Base-by-base conservation (phyloP, 805 yeast genomes). In the Vanderwaltozyma polyspora region DNA sequence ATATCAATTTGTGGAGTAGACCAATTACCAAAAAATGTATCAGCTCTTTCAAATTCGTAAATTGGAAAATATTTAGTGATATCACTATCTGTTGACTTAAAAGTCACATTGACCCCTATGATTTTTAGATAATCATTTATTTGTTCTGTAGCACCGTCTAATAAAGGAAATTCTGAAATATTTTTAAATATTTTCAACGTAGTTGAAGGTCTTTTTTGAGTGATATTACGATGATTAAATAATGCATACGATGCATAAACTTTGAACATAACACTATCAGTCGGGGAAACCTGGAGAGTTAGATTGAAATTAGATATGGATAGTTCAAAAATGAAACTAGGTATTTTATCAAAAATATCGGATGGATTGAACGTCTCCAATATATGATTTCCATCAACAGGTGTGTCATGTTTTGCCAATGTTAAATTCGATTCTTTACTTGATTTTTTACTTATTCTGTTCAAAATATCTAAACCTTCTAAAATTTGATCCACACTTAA, bases 1-100 rank as follows among this genome's bases (percentile, higher is more conserved):
- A 48, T 19, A 17, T 31, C 33, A 12, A 51, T 21, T 16, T 37
- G 38, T 3, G 35, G 36, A 10, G 34, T 40, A 3, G 38, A 35
- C 6, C 40, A 28, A 22, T 47, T 45, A 32, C 43, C 44, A 3
- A 52, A 31, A 24, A 49, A 49, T 9, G 45, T 42, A 25, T 53
- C 60, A 23, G 44, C 35, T 40, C 57, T 50, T 34, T 48, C 57
- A 35, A 53, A 51, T 1, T 46, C 50, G 28, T 46, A 44, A 9
- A 55, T 46, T 3, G 58, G 59, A 6, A 46, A 34, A 3, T 46
- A 31, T 6, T 39, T 18, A 2, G 46, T 28, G 6, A 29, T 29
- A 12, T 31, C 24, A 9, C 37, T 32, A 12, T 16, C 29, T 18
- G 45, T 35, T 10, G 38, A 28, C 30, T 40, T 44, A 22, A 48